These are phyloP conservation scores for Naegleria gruberi DNA, from an alignment of 208 protist species.

Conservation along the genomic window DNA sequence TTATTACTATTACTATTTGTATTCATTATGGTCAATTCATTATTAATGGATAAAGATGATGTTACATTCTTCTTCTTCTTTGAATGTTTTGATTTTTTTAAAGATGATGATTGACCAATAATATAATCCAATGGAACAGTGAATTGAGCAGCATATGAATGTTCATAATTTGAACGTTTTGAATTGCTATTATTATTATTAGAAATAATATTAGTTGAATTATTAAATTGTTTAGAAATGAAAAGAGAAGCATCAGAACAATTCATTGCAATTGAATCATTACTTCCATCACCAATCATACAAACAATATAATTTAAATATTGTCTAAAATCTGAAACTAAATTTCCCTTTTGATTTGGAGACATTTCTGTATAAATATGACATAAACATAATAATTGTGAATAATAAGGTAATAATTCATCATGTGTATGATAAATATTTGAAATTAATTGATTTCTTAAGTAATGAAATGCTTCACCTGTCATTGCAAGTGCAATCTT, in stretches of 20 bases:
- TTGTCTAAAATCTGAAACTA: not conserved
- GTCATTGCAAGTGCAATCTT: slow-evolving; percentile 10
- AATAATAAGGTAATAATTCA: not conserved
- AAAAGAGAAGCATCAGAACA: not conserved
- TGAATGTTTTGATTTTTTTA: no score
- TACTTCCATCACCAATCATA: slow-evolving; percentile 16
- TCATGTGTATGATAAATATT: not conserved
- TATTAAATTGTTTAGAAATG: not conserved
- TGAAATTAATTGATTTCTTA: not conserved
- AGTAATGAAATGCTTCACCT: not conserved
- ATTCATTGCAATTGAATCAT: not conserved
- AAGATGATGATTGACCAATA: no score
- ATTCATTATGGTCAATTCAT: no score
- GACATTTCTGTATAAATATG: not conserved
- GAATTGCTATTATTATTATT: not conserved
- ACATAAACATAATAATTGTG: not conserved
- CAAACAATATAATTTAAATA: not conserved
- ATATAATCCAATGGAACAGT: not conserved
- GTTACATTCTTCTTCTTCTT: no score
- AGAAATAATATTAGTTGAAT: not conserved
- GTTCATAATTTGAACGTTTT: not conserved
- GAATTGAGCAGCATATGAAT: not conserved
- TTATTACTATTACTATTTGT: no score
- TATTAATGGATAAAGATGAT: no score
- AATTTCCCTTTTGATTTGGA: not conserved